Base-by-base conservation (phyloP, 176 grass and related monocot species). In the Aegilops bicornis region DNA sequence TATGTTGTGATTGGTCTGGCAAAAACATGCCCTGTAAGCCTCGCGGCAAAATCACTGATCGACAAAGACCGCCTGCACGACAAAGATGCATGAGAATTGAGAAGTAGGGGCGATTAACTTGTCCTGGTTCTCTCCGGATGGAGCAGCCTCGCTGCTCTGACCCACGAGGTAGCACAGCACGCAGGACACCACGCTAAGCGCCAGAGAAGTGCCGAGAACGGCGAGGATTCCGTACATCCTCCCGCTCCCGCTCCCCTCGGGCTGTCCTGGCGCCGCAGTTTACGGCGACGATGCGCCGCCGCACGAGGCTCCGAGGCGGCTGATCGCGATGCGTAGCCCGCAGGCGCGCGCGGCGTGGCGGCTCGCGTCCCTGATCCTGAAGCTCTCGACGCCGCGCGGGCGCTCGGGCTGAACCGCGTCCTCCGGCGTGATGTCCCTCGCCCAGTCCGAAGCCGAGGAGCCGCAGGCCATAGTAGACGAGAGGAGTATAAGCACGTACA, bases 161-260 rank as follows among this genome's bases (percentile, higher is more conserved):
- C 52, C 50, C 13, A 31, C 16, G 40, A 78, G 24, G 84, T 86
- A 90, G 84, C 71, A 78, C 64, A 90, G 84, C 84, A 64, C 73
- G 73, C 52, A 78, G 3, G 79, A 61, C 12, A 42, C 12, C 11
- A 70, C 6, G 40, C 50, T 42, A 52, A 86, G 72, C 23, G 30
- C 79, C 79, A 90, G n/a, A 6, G 88, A 47, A 48, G 52, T 84
- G 5, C 84, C 84, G 17, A 90, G 84, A 17, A 90, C 32, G 3
- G 32, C 32, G 32, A 33, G 32, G 32, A 33, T 33, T 3, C 32
- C 32, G 3, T 33, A 33, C 32, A 72, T 19, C 36, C n/a, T 64
- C 3, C 31, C 17, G 16, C 40, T 36, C 36, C 23, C 84, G 39
- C 64, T 33, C 32, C 32, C 32, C 32, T 33, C 40, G 8, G 52